Evolutionary conservation across 2,329 filamentous ascomycete genomes (phyloP), one percentile per base, ranked within the genome.

Genomic region (Rhynchosporium agropyri): DNA sequence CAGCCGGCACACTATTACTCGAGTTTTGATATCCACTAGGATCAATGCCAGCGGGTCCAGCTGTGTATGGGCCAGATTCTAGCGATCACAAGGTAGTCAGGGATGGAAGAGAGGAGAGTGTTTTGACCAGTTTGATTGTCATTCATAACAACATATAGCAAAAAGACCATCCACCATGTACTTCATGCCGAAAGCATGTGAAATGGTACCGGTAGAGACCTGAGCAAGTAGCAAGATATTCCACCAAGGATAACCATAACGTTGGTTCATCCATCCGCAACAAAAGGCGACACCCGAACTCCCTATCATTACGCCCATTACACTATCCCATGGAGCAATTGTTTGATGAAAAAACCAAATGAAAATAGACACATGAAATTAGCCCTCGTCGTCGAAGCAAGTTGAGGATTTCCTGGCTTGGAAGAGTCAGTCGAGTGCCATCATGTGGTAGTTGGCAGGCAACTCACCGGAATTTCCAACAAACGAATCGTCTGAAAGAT

Each of bases 131-230:
- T 26, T 51, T 15, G 36, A 29, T 49, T 40, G 51, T 53, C 33
- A 42, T 42, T 29, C 28, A 54, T 42, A 42, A 54, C 51, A 20
- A 42, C 51, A 54, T 40, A n/a, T n/a, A 54, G 51, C 51, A 54
- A 54, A 3, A 40, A 40, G 36, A 33, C 33, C 13, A 20, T 40
- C 51, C 38, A 33, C 51, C 26, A 26, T 40, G 36, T 12, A 38
- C 20, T 33, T 54, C 28, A 36, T 54, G 36, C 51, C 36, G 51
- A 53, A 31, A 54, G 51, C 51, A 54, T 40, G 20, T 54, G 33
- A 36, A 6, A 10, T 5, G 33, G 33, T 36, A 36, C 9, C 9
- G 33, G 33, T 6, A 36, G 33, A 36, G 6, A 10, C 33, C 33
- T 36, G 33, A 54, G 51, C 36, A 40, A 54, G 51, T 28, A 20